Base-by-base conservation (phyloP, 768 basidiomycete species). In the Calocera viscosa region DNA sequence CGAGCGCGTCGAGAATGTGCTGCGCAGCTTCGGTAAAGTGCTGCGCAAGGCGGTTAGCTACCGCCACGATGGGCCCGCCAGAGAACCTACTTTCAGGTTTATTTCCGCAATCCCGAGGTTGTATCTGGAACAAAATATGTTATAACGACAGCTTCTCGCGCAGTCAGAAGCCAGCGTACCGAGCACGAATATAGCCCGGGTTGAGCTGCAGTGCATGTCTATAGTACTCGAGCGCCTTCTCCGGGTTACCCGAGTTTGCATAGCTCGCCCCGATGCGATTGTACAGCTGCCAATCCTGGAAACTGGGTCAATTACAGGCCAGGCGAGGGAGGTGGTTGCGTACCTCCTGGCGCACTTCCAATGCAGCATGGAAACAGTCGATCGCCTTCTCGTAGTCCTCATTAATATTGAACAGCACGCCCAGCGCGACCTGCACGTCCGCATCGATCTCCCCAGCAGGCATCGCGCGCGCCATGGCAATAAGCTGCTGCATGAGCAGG, bases 191-290 rank as follows among this genome's bases (percentile, higher is more conserved):
- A 73, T 94, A 97, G 17, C 83, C 81, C 5, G 94, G 92, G 73
- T 94, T 91, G 67, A 94, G 79, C 71, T 91, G 88, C 34, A 96
- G 81, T 1, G 94, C 94, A 34, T 82, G 84, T 72, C 85, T 83
- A 76, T 97, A 97, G 74, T 91, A 95, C 67, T 87, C 80, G 1
- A 94, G 79, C n/a, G 94, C 94, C 65, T 91, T 84, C 38, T 83
- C 84, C 14, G 92, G 82, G 65, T 79, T 80, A 26, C 93, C 87
- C 72, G 85, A 90, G 76, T 96, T 97, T 28, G 94, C 94, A 78
- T 94, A 86, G 3, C 92, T 94, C 17, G 94, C 94, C 16, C 94
- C 94, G 43, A 95, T 89, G 17, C 94, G 85, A 73, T 97, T 97
- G 77, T 90, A 95, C 67, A 97, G 77, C 40, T 91, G 78, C 87